phyloP scores from a whole-genome alignment of 371 early-diverging fungal species.

The Umbelopsis sp. region DNA sequence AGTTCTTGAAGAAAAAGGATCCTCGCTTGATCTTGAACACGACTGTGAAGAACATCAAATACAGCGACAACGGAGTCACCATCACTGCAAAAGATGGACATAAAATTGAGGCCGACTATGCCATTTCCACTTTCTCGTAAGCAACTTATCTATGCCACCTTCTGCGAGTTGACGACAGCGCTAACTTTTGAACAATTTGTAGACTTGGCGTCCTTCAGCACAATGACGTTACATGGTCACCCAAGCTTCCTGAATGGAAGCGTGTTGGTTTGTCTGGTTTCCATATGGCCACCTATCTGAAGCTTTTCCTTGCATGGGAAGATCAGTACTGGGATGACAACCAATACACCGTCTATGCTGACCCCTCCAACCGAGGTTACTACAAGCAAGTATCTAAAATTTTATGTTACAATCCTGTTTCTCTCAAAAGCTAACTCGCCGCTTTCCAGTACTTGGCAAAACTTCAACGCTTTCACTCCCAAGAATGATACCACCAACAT shows the following conservation, averaged over 20 bases:
- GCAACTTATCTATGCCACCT: not conserved
- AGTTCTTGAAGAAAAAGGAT: conserved; percentile 33
- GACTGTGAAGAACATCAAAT: conserved; percentile 37
- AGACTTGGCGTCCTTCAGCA: conserved; percentile 49
- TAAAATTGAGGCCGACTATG: conserved; percentile 47
- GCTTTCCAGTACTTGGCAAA: conserved; percentile 32
- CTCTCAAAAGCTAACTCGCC: not conserved
- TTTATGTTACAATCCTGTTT: not conserved
- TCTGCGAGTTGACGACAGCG: not conserved
- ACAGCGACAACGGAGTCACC: conserved; percentile 36
- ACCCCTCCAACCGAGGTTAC: conserved; percentile 42
- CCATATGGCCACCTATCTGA: conserved; percentile 56
- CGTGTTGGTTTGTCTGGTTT: conserved; percentile 46
- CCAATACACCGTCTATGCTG: conserved; percentile 47
- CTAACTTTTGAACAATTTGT: not conserved
- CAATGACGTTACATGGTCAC: conserved; percentile 44
- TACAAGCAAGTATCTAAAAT: not conserved
- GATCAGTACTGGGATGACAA: conserved; percentile 50
- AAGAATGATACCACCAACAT: conserved; percentile 33
- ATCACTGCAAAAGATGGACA: conserved; percentile 34
- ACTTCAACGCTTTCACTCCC: conserved; percentile 36
- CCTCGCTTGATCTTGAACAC: conserved; percentile 37
- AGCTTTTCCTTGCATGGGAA: conserved; percentile 52
- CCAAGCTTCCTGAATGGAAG: conserved; percentile 48
- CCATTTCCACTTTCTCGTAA: conserved; percentile 52